Percentiles rank a stretch among this genome's conserved stretches.
These are phyloP conservation scores for Linnemannia exigua DNA, from an alignment of 192 early-diverging fungal genomes.

Conservation along the genomic window DNA sequence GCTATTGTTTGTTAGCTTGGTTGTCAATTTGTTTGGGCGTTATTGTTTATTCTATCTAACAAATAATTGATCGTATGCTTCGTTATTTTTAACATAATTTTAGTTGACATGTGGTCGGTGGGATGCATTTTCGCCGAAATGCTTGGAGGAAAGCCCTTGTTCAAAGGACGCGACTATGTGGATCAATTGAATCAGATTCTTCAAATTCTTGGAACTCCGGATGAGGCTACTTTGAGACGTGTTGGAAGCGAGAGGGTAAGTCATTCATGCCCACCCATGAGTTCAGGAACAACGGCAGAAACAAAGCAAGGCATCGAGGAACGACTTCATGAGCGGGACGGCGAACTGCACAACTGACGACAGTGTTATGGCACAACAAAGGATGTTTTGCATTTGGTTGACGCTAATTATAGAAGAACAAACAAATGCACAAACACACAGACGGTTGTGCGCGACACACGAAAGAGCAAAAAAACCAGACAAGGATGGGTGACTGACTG, in stretches of 20 bases:
- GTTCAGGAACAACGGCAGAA: neutral
- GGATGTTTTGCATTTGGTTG: neutral
- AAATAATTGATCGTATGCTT: neutral
- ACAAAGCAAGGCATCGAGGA: neutral
- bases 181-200: constrained; percentile 99
- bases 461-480: neutral
- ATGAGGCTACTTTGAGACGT: constrained; percentile 86
- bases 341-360: neutral
- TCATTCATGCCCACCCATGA: neutral
- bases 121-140: constrained; percentile 99
- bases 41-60: neutral
- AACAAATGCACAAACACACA: constrained; percentile 11
- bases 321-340: neutral
- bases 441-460: neutral
- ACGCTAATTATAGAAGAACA: neutral
- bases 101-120: constrained; percentile 97
- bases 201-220: constrained; percentile 95
- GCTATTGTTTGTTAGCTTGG: neutral
- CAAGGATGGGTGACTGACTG: neutral
- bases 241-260: constrained; percentile 92
- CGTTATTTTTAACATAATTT: constrained; percentile 3
- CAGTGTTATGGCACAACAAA: neutral
- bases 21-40: neutral
- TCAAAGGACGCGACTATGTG: constrained; percentile 98
- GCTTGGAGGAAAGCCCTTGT: constrained; percentile 91